These are phyloP conservation scores for Hypomontagnella monticulosa DNA, from an alignment of 495 filamentous ascomycete genomes.

Conservation along the genomic window DNA sequence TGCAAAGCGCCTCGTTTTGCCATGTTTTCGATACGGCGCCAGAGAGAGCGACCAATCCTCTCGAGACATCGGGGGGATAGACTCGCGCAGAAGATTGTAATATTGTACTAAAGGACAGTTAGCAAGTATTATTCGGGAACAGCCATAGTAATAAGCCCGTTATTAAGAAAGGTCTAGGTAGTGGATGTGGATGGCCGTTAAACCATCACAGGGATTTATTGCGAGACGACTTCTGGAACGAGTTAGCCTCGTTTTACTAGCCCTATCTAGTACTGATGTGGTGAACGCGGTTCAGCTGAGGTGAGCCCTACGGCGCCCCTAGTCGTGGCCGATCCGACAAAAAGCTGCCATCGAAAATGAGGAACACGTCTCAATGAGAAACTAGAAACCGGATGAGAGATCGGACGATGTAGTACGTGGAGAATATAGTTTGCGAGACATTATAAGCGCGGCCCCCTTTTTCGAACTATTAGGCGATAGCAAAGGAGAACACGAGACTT, in stretches of 20 bases:
- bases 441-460: slow-evolving; percentile 5
- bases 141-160: slow-evolving; percentile 12
- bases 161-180: neutral
- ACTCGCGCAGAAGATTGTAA: neutral
- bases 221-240: slow-evolving; percentile 26
- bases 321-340: slow-evolving; percentile 25
- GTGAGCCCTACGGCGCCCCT: slow-evolving; percentile 40
- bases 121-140: neutral
- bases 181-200: slow-evolving; percentile 10
- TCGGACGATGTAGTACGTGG: slow-evolving; percentile 3
- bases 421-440: slow-evolving; percentile 15
- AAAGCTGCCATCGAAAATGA: slow-evolving; percentile 6
- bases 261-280: slow-evolving; percentile 25
- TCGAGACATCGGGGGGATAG: slow-evolving; percentile 1
- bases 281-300: slow-evolving; percentile 41
- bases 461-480: slow-evolving; percentile 2
- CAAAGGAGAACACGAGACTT: slow-evolving; percentile 5
- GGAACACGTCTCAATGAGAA: slow-evolving; percentile 19
- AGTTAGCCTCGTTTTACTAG: slow-evolving; percentile 30
- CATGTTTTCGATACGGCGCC: slow-evolving; percentile 11
- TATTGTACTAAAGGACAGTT: slow-evolving; percentile 17
- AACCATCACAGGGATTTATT: slow-evolving; percentile 21
- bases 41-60: slow-evolving; percentile 18
- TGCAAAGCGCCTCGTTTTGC: slow-evolving; percentile 22
- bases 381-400: slow-evolving; percentile 5